Base-by-base conservation (phyloP, 805 yeast genomes). In the Ogataea saltuana region DNA sequence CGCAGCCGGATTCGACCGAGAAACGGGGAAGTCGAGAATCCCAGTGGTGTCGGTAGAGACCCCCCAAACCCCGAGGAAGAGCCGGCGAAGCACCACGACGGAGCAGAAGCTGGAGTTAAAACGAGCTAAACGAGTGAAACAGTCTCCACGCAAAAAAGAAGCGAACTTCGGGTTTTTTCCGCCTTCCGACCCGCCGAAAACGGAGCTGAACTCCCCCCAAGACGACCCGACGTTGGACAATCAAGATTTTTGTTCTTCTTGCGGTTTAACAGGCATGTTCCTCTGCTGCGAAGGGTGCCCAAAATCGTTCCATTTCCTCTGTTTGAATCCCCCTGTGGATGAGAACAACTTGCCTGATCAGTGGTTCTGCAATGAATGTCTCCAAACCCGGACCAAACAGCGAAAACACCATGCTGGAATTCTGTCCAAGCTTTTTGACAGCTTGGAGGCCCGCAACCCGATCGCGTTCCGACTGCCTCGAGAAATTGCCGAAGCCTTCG, bases 251-350 rank as follows among this genome's bases (percentile, higher is more conserved):
- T 91, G 99, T 59, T 71, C 86, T n/a, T 74, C 93, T 0, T 91
- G 99, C 67, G 90, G 95, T 2, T 87, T 88, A 20, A 71, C 89
- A 0, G 99, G 99, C 10, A 74, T 86, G 20, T 89, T 91, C 55
- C 70, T 91, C 18, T 93, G 98, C 65, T 91, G 99, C 66, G 99
- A 91, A 55, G 74, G 86, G 2, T 91, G 99, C 64, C 97, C 97
- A 0, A 75, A 75, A 55, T 86, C 96, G 2, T 93, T 91, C 65
- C 99, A 91, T 60, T 88, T 93, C 59, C 72, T 86, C 4, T 91
- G 99, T 62, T 77, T 91, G 47, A 85, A 87, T 55, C 98, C 98
- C 3, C 98, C 99, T 0, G 66, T 83, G 25, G 88, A 84, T 53
- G 88, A 84, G 31, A 72, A 76, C 39, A 60, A 74, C 28, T 65